Percentiles rank a stretch among this genome's conserved stretches.
These are phyloP conservation scores for Erodium trifolium DNA, from an alignment of 441 rosid genomes.

Conservation along the genomic window DNA sequence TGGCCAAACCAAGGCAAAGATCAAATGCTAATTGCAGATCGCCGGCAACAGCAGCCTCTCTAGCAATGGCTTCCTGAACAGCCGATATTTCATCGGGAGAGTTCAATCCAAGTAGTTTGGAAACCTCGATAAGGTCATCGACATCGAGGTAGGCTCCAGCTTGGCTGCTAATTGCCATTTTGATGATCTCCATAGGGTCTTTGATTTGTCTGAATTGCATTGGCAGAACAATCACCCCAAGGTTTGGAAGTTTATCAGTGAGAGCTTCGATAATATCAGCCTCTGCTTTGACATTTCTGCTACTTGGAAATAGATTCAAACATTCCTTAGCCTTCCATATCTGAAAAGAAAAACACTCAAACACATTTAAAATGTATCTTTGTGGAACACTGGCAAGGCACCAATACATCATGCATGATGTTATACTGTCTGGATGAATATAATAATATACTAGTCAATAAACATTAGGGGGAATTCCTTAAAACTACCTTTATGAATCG, in stretches of 20 bases:
- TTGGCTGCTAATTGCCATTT: slow-evolving; percentile 87
- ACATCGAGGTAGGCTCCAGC: slow-evolving; percentile 89
- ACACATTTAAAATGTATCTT: neutral
- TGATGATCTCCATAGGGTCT: slow-evolving; percentile 92
- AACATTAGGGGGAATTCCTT: neutral
- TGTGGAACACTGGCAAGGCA: neutral
- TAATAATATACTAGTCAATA: neutral
- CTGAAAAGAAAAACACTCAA: slow-evolving; percentile 36
- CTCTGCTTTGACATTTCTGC: slow-evolving; percentile 81
- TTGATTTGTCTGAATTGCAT: slow-evolving; percentile 92
- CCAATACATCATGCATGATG: neutral
- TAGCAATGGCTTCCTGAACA: slow-evolving; percentile 95
- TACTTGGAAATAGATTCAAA: slow-evolving; percentile 69
- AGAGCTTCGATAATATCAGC: slow-evolving; percentile 75
- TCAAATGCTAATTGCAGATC: slow-evolving; percentile 97
- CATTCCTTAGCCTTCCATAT: slow-evolving; percentile 99
- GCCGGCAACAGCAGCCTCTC: slow-evolving; percentile 97
- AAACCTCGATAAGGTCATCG: slow-evolving; percentile 86
- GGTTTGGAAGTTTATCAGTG: slow-evolving; percentile 82
- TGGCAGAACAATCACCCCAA: slow-evolving; percentile 89
- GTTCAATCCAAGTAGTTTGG: slow-evolving; percentile 85
- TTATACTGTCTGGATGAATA: neutral
- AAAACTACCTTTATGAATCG: no score
- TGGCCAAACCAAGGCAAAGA: slow-evolving; percentile 74
- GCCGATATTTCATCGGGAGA: slow-evolving; percentile 68